Conservation (phyloP, 2,329 filamentous ascomycete species). For the Chalaropsis thielavioides region DNA sequence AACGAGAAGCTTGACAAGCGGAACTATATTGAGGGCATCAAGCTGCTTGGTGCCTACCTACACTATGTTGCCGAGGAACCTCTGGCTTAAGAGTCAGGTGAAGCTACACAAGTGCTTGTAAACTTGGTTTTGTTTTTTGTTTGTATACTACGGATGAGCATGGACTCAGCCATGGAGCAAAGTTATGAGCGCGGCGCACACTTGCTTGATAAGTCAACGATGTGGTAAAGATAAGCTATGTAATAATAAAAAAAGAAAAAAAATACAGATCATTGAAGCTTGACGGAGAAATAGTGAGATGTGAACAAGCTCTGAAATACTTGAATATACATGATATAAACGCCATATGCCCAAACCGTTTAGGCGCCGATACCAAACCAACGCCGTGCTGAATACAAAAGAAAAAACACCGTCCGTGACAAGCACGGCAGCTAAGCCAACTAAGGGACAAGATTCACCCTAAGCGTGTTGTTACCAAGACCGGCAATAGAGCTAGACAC, state of each 20-base stretch:
- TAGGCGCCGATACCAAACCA: not conserved
- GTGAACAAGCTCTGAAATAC: not conserved
- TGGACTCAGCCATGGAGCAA: not conserved
- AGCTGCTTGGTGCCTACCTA: constrained; percentile 85
- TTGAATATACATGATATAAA: not conserved
- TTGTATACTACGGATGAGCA: not conserved
- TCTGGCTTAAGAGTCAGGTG: constrained; percentile 25
- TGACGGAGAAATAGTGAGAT: not conserved
- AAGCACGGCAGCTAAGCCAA: not conserved
- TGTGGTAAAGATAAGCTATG: not conserved
- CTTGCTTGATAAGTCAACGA: not conserved
- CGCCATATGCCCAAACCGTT: not conserved
- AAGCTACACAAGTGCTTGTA: not conserved
- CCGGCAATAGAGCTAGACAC: not conserved
- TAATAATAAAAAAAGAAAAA: not conserved
- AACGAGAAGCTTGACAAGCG: constrained; percentile 96
- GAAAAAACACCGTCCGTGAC: not conserved
- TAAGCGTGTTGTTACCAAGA: not conserved
- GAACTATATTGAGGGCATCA: constrained; percentile 97
- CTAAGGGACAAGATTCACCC: not conserved
- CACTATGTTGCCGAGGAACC: constrained; percentile 93
- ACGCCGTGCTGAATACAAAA: not conserved
- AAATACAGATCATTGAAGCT: too few relatives aligned
- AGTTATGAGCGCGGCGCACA: not conserved
- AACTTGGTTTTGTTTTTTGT: not conserved